These are phyloP conservation scores for Plantago major DNA, from an alignment of 257 asterid species.

Conservation along the genomic window DNA sequence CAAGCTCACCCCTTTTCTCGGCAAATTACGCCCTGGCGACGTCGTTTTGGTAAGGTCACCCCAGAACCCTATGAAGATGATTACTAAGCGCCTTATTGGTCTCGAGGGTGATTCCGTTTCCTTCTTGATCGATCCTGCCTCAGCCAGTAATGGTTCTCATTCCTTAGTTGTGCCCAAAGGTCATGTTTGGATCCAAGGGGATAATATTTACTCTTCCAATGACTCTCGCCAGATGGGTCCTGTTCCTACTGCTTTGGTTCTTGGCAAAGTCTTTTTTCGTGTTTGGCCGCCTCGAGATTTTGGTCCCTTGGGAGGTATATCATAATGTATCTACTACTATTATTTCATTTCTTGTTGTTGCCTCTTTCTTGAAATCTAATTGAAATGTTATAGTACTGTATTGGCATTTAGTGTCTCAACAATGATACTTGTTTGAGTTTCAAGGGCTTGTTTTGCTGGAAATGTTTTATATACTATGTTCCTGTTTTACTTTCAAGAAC, in stretches of 20 bases:
- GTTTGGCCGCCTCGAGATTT: slow-evolving; percentile 93
- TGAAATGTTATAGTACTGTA: too few relatives aligned
- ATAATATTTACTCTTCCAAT: slow-evolving; percentile 63
- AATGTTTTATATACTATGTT: too few relatives aligned
- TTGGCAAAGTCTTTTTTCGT: slow-evolving; percentile 68
- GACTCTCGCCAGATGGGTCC: slow-evolving; percentile 89
- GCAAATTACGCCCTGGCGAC: slow-evolving; percentile 71
- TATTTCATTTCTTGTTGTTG: too few relatives aligned
- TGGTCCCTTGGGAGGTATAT: slow-evolving; percentile 50
- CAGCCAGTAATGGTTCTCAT: slow-evolving; percentile 31
- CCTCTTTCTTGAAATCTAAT: too few relatives aligned
- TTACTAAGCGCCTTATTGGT: slow-evolving; percentile 79
- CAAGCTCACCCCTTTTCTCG: slow-evolving; percentile 63
- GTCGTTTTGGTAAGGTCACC: slow-evolving; percentile 77
- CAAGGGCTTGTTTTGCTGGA: too few relatives aligned
- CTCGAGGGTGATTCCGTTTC: slow-evolving; percentile 75
- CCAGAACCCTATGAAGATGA: slow-evolving; percentile 66
- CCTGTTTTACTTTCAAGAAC: too few relatives aligned
- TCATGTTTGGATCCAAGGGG: slow-evolving; percentile 96
- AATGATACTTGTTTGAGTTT: too few relatives aligned
- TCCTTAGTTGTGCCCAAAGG: slow-evolving; percentile 89
- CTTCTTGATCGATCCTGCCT: slow-evolving; percentile 53
- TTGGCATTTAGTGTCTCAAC: too few relatives aligned
- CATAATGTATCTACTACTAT: neutral
- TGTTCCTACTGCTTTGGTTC: slow-evolving; percentile 66